Conservation (phyloP, 768 basidiomycete genomes). For the Tylopilus intermedius region DNA sequence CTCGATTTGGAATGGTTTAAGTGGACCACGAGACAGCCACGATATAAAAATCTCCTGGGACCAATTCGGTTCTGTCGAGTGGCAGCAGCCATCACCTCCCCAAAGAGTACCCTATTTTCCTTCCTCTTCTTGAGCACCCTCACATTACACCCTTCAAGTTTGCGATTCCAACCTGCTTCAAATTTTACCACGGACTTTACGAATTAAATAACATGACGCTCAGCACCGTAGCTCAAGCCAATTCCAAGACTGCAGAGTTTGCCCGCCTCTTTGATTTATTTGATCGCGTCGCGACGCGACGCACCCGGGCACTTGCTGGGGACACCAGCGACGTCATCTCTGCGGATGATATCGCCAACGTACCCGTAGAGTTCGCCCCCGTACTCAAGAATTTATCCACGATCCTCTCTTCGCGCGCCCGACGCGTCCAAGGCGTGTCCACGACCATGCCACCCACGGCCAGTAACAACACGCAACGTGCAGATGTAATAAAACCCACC, state of each 20-base stretch:
- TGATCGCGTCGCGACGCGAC: conserved; percentile 46
- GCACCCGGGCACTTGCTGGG: conserved; percentile 28
- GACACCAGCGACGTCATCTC: conserved; percentile 19
- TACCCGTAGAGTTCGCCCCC: conserved; percentile 27
- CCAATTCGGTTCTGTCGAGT: background rate
- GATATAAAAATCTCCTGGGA: conserved; percentile 16
- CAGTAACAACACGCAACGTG: background rate
- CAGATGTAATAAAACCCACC: conserved; percentile 9
- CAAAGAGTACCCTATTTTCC: background rate
- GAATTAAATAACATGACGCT: conserved; percentile 15
- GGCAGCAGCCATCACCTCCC: conserved; percentile 3
- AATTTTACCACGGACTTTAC: no score
- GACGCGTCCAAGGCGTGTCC: background rate
- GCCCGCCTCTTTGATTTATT: conserved; percentile 51
- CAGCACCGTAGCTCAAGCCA: conserved; percentile 19
- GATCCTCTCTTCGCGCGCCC: conserved; percentile 29
- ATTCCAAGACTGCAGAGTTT: conserved; percentile 47
- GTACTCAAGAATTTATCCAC: conserved; percentile 36
- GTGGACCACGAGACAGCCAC: conserved; percentile 11
- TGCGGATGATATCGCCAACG: conserved; percentile 28
- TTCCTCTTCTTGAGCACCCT: background rate
- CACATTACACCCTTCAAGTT: background rate
- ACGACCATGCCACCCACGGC: background rate
- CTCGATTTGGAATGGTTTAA: background rate
- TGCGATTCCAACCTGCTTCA: background rate